These are phyloP conservation scores for Lecanicillium sp. DNA, from an alignment of 2,329 filamentous ascomycete genomes.

Conservation along the genomic window DNA sequence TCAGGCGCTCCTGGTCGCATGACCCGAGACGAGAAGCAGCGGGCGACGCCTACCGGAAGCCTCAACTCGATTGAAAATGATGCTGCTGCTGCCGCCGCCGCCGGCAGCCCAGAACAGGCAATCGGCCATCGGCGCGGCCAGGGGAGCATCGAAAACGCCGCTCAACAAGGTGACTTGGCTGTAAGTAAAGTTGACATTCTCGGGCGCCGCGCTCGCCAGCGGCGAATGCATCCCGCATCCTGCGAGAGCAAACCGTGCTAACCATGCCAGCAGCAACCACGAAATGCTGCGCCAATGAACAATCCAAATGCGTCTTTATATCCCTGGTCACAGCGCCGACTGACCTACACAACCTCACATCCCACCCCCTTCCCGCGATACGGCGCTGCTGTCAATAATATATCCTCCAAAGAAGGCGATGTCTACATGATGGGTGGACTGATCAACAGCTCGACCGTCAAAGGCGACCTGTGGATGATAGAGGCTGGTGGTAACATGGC, in stretches of 20 bases:
- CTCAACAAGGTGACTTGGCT: constrained; percentile 28
- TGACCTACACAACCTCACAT: constrained; percentile 78
- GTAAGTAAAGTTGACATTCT: constrained; percentile 23
- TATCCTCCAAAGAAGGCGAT: constrained; percentile 91
- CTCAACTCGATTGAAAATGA: constrained; percentile 63
- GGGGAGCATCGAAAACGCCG: constrained; percentile 43
- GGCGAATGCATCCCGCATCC: too few relatives aligned
- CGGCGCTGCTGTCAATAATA: constrained; percentile 88
- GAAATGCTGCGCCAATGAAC: constrained; percentile 41
- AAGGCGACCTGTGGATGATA: constrained; percentile 96
- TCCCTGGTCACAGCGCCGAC: constrained; percentile 85
- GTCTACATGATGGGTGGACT: constrained; percentile 97
- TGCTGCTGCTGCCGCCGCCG: constrained; percentile 36
- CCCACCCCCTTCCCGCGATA: constrained; percentile 91
- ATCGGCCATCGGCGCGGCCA: constrained; percentile 50
- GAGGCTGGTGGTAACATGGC: constrained; percentile 82
- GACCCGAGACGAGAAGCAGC: constrained; percentile 50
- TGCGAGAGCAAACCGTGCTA: constrained; percentile 3
- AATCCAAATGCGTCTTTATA: constrained; percentile 76
- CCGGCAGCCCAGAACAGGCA: constrained; percentile 48
- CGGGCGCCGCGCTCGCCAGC: too few relatives aligned
- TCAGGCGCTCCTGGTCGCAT: constrained; percentile 40
- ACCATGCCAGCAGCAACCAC: constrained; percentile 33
- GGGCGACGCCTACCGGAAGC: constrained; percentile 70
- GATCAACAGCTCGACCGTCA: constrained; percentile 90